Conservation (phyloP, 2,329 filamentous ascomycete species). For the Fusarium metavorans region DNA sequence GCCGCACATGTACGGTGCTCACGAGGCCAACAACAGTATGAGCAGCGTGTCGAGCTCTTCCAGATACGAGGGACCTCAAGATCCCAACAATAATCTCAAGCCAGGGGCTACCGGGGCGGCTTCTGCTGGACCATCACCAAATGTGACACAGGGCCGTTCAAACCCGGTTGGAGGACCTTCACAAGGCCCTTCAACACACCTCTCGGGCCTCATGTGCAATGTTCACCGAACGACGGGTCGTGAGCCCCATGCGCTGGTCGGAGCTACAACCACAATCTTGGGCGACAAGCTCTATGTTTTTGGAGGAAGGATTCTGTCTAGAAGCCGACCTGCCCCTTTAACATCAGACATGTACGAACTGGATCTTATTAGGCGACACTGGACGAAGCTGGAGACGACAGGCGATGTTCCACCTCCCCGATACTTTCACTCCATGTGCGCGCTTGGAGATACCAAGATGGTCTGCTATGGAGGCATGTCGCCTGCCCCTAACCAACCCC, state of each 20-base stretch:
- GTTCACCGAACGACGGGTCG: slow-evolving; percentile 88
- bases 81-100: slow-evolving; percentile 59
- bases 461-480: slow-evolving; percentile 99
- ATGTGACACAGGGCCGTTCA: slow-evolving; percentile 53
- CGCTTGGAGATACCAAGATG: slow-evolving; percentile 92
- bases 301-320: slow-evolving; percentile 87
- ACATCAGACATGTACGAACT: slow-evolving; percentile 94
- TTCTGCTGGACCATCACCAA: slow-evolving; percentile 69
- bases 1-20: slow-evolving; percentile 53
- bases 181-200: slow-evolving; percentile 65
- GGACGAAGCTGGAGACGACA: slow-evolving; percentile 86
- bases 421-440: slow-evolving; percentile 97
- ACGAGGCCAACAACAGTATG: slow-evolving; percentile 57
- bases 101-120: slow-evolving; percentile 65
- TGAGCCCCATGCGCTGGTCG: slow-evolving; percentile 91
- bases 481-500: slow-evolving; percentile 69
- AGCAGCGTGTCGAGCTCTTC: slow-evolving; percentile 56
- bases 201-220: slow-evolving; percentile 77
- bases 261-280: slow-evolving; percentile 93
- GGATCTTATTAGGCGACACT: slow-evolving; percentile 90
- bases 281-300: slow-evolving; percentile 98
- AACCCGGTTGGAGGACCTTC: slow-evolving; percentile 57
- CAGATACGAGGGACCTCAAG: slow-evolving; percentile 61
- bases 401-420: slow-evolving; percentile 91
- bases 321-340: slow-evolving; percentile 81